phyloP scores from a whole-genome alignment of 805 yeast genomes.

The Clavispora fructus region DNA sequence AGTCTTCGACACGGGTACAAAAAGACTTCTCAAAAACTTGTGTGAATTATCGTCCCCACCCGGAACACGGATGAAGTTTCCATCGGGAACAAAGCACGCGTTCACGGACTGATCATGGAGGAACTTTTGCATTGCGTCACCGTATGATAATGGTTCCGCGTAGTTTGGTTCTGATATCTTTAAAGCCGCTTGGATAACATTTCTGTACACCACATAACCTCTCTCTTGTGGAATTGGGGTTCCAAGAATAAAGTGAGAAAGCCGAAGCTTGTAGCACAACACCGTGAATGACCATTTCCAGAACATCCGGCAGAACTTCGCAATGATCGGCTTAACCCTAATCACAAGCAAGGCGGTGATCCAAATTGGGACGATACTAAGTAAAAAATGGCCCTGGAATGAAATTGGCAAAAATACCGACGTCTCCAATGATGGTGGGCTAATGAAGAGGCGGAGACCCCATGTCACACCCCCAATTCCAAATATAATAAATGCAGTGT shows the following conservation, averaged over 20 bases:
- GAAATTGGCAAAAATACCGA: slow-evolving; percentile 24
- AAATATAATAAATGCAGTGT: slow-evolving; percentile 62
- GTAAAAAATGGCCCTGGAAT: neutral
- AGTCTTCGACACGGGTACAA: slow-evolving; percentile 77
- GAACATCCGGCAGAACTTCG: slow-evolving; percentile 40
- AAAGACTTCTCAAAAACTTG: slow-evolving; percentile 56
- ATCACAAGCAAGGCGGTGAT: slow-evolving; percentile 2
- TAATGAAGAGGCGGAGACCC: slow-evolving; percentile 29
- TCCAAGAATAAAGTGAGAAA: slow-evolving; percentile 77
- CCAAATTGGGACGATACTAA: slow-evolving; percentile 3
- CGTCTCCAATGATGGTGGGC: slow-evolving; percentile 6
- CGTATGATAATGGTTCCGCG: slow-evolving; percentile 47
- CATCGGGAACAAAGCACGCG: slow-evolving; percentile 74
- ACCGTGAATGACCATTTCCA: slow-evolving; percentile 61
- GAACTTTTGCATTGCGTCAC: slow-evolving; percentile 43
- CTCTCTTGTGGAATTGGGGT: slow-evolving; percentile 60
- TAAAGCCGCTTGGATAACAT: slow-evolving; percentile 39
- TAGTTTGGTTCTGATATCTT: slow-evolving; percentile 47
- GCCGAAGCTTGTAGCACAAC: slow-evolving; percentile 53
- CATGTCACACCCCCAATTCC: slow-evolving; percentile 72
- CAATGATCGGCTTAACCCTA: slow-evolving; percentile 1
- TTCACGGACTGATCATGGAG: slow-evolving; percentile 33
- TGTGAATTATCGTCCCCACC: slow-evolving; percentile 71
- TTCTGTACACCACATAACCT: slow-evolving; percentile 60
- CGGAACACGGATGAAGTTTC: slow-evolving; percentile 82